Conservation (phyloP, 2,329 filamentous ascomycete genomes). For the Parastagonospora avenae region DNA sequence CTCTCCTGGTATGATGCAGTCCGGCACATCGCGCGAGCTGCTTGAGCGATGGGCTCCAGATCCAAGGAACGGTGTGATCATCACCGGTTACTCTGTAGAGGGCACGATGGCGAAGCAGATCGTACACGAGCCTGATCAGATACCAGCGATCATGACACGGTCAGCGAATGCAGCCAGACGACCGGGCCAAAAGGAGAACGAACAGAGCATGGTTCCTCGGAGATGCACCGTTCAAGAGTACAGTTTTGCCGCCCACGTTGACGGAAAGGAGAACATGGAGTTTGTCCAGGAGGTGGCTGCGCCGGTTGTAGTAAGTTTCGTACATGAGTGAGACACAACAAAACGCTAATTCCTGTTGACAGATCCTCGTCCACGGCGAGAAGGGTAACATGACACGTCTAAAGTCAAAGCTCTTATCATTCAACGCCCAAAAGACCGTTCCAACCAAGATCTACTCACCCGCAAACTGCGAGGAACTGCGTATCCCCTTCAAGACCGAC, state of each 20-base stretch:
- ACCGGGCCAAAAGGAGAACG: conserved; percentile 69
- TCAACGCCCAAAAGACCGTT: conserved; percentile 78
- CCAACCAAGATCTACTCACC: conserved; percentile 94
- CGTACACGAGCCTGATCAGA: conserved; percentile 91
- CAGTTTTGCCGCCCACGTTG: conserved; percentile 95
- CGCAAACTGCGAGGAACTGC: conserved; percentile 90
- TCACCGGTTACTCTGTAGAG: conserved; percentile 97
- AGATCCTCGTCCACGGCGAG: conserved; percentile 97
- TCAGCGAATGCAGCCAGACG: conserved; percentile 59
- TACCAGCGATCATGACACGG: conserved; percentile 85
- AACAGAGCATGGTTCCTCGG: conserved; percentile 88
- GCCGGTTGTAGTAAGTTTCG: conserved; percentile 80
- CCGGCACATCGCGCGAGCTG: conserved; percentile 88
- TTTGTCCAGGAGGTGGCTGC: conserved; percentile 95
- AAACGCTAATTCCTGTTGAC: conserved; percentile 7
- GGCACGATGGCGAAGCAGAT: conserved; percentile 98
- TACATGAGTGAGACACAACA: neutral
- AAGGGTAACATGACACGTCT: conserved; percentile 98
- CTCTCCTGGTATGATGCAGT: conserved; percentile 97
- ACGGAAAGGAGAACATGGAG: conserved; percentile 91
- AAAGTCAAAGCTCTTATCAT: conserved; percentile 91
- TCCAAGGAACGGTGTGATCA: conserved; percentile 96
- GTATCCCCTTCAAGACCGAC: conserved; percentile 93
- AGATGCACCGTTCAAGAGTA: conserved; percentile 93
- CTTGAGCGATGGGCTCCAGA: conserved; percentile 96